Percentiles rank a stretch among this genome's conserved stretches.
Conservation (phyloP, 805 yeast genomes). For the Sugiyamaella boreocaroliniensis region DNA sequence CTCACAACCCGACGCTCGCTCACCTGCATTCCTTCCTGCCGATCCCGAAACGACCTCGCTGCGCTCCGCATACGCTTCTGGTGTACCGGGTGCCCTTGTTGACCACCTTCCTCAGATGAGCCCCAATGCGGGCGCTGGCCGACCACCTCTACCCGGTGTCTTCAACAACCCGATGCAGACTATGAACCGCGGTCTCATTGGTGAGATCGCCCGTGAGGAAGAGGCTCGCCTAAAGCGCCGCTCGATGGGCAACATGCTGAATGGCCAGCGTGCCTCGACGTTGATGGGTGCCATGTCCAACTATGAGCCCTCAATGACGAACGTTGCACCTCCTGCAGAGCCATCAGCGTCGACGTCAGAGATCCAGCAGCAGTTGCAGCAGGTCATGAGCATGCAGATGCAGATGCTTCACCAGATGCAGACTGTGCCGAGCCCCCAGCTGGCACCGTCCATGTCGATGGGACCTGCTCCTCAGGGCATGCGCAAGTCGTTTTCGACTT, state of each 20-base stretch:
- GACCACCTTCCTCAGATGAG: not conserved
- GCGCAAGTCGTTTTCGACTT: not conserved
- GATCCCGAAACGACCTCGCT: constrained; percentile 10
- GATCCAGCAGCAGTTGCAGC: constrained; percentile 29
- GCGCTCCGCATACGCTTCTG: constrained; percentile 12
- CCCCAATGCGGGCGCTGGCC: not conserved
- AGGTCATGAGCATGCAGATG: constrained; percentile 29
- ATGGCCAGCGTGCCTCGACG: constrained; percentile 12
- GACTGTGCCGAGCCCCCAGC: not conserved
- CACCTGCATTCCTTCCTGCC: not conserved
- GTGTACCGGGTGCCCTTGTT: not conserved
- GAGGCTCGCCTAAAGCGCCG: constrained; percentile 30
- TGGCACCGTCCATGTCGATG: not conserved
- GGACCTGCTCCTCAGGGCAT: not conserved
- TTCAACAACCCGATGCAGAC: constrained; percentile 16
- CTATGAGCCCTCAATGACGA: constrained; percentile 12
- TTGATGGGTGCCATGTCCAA: constrained; percentile 2
- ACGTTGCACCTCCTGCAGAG: constrained; percentile 6
- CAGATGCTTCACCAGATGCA: constrained; percentile 25
- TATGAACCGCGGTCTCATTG: constrained; percentile 33
- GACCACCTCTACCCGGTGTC: constrained; percentile 22
- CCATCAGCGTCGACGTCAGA: constrained; percentile 11
- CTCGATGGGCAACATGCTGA: constrained; percentile 10
- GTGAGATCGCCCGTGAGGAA: constrained; percentile 35
- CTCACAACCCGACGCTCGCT: constrained; percentile 5